Conservation (phyloP, 2,329 filamentous ascomycete genomes). For the Colletotrichum sp. region DNA sequence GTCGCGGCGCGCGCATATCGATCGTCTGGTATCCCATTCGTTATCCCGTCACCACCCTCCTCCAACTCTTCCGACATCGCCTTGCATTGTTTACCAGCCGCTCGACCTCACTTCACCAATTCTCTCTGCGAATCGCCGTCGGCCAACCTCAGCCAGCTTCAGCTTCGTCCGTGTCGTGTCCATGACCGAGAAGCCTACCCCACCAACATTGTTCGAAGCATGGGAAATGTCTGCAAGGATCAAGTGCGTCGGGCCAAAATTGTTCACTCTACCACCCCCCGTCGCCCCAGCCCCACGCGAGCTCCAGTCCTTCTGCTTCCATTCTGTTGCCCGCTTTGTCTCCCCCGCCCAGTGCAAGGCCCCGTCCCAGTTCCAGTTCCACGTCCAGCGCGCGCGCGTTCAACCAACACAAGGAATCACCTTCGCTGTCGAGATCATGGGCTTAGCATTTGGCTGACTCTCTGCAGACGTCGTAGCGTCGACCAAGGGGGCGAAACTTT, state of each 20-base stretch:
- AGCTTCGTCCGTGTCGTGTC: slow-evolving; percentile 26
- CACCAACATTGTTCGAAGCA: slow-evolving; percentile 49
- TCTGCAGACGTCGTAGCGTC: slow-evolving; percentile 47
- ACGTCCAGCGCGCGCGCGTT: slow-evolving; percentile 12
- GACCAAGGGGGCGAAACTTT: slow-evolving; percentile 37
- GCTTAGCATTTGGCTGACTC: slow-evolving; percentile 19
- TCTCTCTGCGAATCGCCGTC: background rate
- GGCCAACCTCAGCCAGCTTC: background rate
- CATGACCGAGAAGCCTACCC: slow-evolving; percentile 44
- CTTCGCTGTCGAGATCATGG: slow-evolving; percentile 9
- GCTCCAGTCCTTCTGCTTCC: slow-evolving; percentile 20
- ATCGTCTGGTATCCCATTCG: background rate
- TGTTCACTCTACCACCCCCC: background rate
- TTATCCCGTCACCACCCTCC: background rate
- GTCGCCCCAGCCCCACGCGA: slow-evolving; percentile 20
- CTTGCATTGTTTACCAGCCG: background rate
- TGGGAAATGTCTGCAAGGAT: slow-evolving; percentile 50
- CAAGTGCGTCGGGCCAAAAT: slow-evolving; percentile 41
- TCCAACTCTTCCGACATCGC: background rate
- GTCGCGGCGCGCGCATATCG: background rate
- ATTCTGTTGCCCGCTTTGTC: slow-evolving; percentile 15
- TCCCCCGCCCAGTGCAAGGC: slow-evolving; percentile 14
- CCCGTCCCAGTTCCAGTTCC: background rate
- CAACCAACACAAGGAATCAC: background rate
- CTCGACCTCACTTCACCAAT: background rate